Evolutionary conservation across 257 asterid species (phyloP).

Genomic region (Oldenlandia corymbosa): DNA sequence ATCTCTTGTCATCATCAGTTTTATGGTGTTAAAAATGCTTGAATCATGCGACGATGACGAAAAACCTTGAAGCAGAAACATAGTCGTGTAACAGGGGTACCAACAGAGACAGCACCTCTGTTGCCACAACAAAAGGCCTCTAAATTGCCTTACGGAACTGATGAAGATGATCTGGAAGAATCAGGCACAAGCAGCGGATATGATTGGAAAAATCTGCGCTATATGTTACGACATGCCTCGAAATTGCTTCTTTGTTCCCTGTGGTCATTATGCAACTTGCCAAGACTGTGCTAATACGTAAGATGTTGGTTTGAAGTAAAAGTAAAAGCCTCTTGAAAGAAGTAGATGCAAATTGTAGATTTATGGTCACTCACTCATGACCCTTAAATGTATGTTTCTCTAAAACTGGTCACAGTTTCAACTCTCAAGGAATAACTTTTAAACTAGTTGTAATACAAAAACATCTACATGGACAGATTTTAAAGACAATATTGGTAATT

Average conservation of each 20-base stretch:
- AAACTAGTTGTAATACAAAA: too few species aligned
- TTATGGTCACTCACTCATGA: too few species aligned
- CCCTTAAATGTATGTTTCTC: too few species aligned
- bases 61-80: conserved; percentile 8
- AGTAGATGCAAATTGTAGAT: too few species aligned
- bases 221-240: conserved; percentile 28
- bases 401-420: too few species aligned
- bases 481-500: too few species aligned
- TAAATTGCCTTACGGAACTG: conserved; percentile 24
- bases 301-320: neutral
- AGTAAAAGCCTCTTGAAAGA: neutral
- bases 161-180: conserved; percentile 13
- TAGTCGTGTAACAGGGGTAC: neutral
- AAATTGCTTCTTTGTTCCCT: conserved; percentile 32
- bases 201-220: conserved; percentile 26
- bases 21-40: conserved; percentile 14
- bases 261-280: conserved; percentile 34
- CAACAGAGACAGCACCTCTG: conserved; percentile 15
- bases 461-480: too few species aligned
- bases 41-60: conserved; percentile 14
- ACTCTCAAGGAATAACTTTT: too few species aligned
- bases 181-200: conserved; percentile 17
- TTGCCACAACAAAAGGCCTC: conserved; percentile 11
- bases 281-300: conserved; percentile 28
- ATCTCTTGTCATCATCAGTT: neutral